These are phyloP conservation scores for Pseudogymnoascus sp. DNA, from an alignment of 2,329 filamentous ascomycete species.

Conservation along the genomic window DNA sequence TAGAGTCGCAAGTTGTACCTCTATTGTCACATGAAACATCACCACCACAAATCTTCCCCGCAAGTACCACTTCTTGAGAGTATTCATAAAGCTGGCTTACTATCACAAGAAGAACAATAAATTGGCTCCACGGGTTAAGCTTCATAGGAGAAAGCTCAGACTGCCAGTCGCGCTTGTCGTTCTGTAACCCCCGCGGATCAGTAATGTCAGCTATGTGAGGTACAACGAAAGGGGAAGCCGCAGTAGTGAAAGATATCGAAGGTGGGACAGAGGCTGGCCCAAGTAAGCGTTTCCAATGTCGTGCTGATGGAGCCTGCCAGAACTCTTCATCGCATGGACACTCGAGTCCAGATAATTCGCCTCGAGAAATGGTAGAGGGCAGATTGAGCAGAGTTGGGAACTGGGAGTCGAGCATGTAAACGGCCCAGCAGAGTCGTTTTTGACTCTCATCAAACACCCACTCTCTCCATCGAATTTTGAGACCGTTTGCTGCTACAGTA, in stretches of 20 bases:
- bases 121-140: constrained; percentile 20
- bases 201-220: not conserved
- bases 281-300: constrained; percentile 19
- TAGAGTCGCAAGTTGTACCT: not conserved
- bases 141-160: constrained; percentile 13
- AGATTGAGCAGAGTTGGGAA: constrained; percentile 20
- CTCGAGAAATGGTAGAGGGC: constrained; percentile 18
- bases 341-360: constrained; percentile 17
- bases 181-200: not conserved
- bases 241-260: constrained; percentile 18
- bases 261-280: constrained; percentile 18
- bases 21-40: not conserved
- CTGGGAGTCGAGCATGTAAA: constrained; percentile 20
- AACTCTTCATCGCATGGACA: constrained; percentile 23
- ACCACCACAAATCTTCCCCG: constrained; percentile 16
- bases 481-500: not conserved
- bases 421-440: constrained; percentile 19
- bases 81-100: constrained; percentile 17
- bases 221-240: constrained; percentile 19
- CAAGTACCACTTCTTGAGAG: constrained; percentile 16
- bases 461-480: not conserved
- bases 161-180: not conserved
- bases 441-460: constrained; percentile 13
- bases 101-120: constrained; percentile 19
- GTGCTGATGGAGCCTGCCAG: constrained; percentile 19